A percentile compares a stretch with the other conserved stretches of the same genome.
These are phyloP conservation scores for Aspergillus sparsus DNA, from an alignment of 495 filamentous ascomycete species.

Conservation along the genomic window DNA sequence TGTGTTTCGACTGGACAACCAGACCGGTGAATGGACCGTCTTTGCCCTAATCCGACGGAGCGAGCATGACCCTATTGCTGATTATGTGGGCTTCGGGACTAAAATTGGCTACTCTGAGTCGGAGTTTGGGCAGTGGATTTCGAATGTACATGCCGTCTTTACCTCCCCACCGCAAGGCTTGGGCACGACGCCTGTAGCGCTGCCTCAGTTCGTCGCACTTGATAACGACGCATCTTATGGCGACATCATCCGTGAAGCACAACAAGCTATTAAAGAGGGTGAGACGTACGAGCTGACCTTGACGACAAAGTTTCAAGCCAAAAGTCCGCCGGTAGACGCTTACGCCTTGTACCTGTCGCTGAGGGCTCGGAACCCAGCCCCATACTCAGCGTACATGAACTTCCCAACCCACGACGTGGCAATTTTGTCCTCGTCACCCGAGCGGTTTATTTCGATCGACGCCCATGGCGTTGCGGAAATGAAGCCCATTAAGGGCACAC, in stretches of 20 bases:
- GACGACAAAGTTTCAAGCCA: constrained; percentile 6
- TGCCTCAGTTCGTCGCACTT: constrained; percentile 1
- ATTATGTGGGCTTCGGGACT: not conserved
- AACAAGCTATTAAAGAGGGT: constrained; percentile 9
- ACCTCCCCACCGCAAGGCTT: not conserved
- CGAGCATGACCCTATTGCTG: not conserved
- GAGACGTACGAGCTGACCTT: constrained; percentile 10
- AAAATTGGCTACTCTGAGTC: not conserved
- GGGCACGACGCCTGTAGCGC: not conserved
- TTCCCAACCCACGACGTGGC: constrained; percentile 3
- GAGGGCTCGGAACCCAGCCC: constrained; percentile 8
- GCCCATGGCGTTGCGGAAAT: constrained; percentile 6
- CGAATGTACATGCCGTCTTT: not conserved
- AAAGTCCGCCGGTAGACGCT: constrained; percentile 2
- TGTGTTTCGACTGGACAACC: constrained; percentile 9
- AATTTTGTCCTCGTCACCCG: constrained; percentile 8
- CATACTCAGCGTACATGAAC: constrained; percentile 12
- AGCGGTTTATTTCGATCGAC: constrained; percentile 11
- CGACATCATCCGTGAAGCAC: constrained; percentile 8
- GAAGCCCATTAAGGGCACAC: constrained; percentile 13
- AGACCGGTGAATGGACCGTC: constrained; percentile 9
- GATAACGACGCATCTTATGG: constrained; percentile 8
- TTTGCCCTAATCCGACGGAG: constrained; percentile 2
- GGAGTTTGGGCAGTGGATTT: not conserved
- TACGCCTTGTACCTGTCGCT: constrained; percentile 5